Conservation (phyloP, 306 rosid species). For the Urtica urens region DNA sequence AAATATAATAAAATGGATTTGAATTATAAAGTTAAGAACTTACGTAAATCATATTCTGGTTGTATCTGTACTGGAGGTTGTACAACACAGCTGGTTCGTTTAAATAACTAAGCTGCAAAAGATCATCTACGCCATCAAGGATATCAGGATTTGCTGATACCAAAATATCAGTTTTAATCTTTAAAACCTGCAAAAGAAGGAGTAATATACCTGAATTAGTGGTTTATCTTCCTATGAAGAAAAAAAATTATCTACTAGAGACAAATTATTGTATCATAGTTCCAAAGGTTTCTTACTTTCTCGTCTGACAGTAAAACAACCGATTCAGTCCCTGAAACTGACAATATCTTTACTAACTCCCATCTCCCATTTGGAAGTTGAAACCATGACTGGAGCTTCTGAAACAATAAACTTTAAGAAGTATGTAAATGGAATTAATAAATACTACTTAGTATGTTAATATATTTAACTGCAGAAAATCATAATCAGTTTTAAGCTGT, state of each 20-base stretch:
- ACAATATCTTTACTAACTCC: slow-evolving; percentile 64
- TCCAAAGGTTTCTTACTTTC: slow-evolving; percentile 41
- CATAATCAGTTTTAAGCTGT: neutral
- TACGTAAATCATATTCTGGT: slow-evolving; percentile 82
- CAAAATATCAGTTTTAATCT: slow-evolving; percentile 61
- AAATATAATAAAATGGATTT: slow-evolving; percentile 5
- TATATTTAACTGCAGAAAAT: slow-evolving; percentile 8
- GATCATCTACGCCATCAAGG: slow-evolving; percentile 97
- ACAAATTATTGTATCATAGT: slow-evolving; percentile 4
- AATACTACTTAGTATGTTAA: slow-evolving; percentile 5
- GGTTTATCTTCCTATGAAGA: neutral
- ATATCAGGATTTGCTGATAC: slow-evolving; percentile 92
- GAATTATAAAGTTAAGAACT: slow-evolving; percentile 21
- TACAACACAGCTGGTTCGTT: slow-evolving; percentile 90
- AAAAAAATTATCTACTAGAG: neutral
- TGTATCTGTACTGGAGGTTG: slow-evolving; percentile 82
- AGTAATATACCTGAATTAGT: neutral
- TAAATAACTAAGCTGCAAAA: slow-evolving; percentile 97
- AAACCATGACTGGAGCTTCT: slow-evolving; percentile 85
- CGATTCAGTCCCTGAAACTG: slow-evolving; percentile 58
- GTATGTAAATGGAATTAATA: slow-evolving; percentile 20
- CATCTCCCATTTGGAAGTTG: slow-evolving; percentile 82
- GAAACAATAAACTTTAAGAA: slow-evolving; percentile 33
- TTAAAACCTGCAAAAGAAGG: slow-evolving; percentile 45
- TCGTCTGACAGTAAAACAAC: slow-evolving; percentile 63